Evolutionary conservation across 2,329 filamentous ascomycete species (phyloP), one percentile per base, ranked within the genome.

Genomic region (Penicillium verrucosum): DNA sequence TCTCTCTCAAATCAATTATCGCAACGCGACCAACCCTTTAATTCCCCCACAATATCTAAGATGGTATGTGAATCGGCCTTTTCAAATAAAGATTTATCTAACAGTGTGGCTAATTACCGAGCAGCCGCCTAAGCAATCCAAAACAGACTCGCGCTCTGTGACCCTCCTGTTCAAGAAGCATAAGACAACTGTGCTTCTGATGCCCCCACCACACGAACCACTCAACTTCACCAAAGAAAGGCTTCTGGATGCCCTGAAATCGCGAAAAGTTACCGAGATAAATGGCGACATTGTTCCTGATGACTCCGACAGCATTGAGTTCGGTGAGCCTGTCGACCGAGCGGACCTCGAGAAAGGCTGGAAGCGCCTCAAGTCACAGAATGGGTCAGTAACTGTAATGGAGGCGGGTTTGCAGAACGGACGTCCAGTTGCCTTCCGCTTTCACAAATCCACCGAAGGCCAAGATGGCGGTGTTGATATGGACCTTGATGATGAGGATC

Each of bases 101-200:
- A 51, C 6, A 46, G 9, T 2, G 16, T 41, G 1, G 9, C 42
- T 56, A 42, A 56, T 34, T 9, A 52, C n/a, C 14, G 25, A 38
- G 18, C 34, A 66, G 62, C 56, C 54, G 25, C 65, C 57, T 12
- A 57, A 56, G 30, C 49, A 60, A 56, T 42, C 60, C 23, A 67
- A 68, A 25, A 47, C 65, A 29, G 66, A 70, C 46, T 80, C 84
- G 43, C 75, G 80, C n/a, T 77, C 82, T 63, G 79, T 84, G 65
- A 89, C 88, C 10, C 76, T 92, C 54, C 82, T 86, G 58, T 85
- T 92, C 76, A 91, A 90, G 73, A 82, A 89, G 70, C 85, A 88
- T 68, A 84, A 85, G 56, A 83, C 86, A 65, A 92, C 88, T 4
- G 79, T 91, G 61, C 84, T 89, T 65, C 78, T 92, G 56, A 86